Conservation (phyloP, 2,329 filamentous ascomycete genomes). For the Fusarium neocosmosporiellum region DNA sequence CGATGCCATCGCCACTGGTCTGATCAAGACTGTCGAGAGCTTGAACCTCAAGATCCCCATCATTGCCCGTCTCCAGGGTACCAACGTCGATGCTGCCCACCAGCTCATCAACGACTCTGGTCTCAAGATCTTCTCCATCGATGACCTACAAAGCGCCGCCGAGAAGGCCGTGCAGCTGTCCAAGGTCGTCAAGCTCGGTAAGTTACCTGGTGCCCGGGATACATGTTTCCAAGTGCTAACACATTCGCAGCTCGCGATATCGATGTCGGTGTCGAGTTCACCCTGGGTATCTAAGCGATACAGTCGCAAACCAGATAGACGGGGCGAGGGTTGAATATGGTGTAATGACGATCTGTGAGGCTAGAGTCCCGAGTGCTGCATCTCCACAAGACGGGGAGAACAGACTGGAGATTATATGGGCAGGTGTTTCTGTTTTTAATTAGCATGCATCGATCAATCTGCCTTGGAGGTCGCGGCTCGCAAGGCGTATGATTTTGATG, state of each 20-base stretch:
- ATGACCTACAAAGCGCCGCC: conserved; percentile 95
- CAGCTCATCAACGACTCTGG: conserved; percentile 95
- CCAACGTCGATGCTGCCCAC: conserved; percentile 96
- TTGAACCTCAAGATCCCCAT: conserved; percentile 98
- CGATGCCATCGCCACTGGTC: conserved; percentile 94
- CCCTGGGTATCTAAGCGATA: conserved; percentile 84
- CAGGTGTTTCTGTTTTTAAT: conserved; percentile 43
- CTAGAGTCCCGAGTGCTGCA: conserved; percentile 28
- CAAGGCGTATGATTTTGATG: conserved; percentile 35
- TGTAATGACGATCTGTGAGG: conserved; percentile 45
- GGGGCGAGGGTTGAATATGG: conserved; percentile 33
- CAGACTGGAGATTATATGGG: conserved; percentile 32
- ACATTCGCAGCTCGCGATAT: conserved; percentile 81
- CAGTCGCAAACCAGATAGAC: conserved; percentile 20
- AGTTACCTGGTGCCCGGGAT: conserved; percentile 50
- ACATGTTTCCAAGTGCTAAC: conserved; percentile 32
- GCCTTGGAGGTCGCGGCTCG: conserved; percentile 35
- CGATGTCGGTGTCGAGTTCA: conserved; percentile 96
- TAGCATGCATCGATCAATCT: conserved; percentile 41
- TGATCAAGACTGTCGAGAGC: conserved; percentile 93
- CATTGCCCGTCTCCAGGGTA: conserved; percentile 96
- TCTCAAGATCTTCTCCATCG: conserved; percentile 99
- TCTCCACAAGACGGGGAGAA: conserved; percentile 28
- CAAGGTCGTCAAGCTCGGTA: conserved; percentile 98
- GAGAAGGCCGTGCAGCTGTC: conserved; percentile 99